Conservation (phyloP, 73 alveolate species). For the Effrenium voratum region DNA sequence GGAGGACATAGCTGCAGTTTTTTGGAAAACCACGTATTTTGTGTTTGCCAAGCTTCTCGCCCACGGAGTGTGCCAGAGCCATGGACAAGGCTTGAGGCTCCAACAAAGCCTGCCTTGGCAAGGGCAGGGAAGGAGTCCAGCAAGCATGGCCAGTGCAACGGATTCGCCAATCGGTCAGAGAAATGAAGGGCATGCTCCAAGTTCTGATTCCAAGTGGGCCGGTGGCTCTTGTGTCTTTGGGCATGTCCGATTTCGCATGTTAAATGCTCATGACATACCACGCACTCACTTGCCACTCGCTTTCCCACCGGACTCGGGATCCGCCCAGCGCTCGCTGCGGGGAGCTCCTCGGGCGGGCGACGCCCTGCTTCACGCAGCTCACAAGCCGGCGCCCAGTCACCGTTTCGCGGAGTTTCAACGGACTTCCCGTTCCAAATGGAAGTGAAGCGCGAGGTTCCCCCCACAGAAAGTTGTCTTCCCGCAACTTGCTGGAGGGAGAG, state of each 20-base stretch:
- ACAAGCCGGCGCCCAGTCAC: slow-evolving; percentile 6
- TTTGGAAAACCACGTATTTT: no score
- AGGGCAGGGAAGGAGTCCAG: no score
- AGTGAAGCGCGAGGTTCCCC: neutral
- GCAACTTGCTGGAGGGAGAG: neutral
- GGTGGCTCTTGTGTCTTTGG: neutral
- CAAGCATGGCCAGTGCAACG: no score
- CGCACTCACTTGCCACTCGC: no score
- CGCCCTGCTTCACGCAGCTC: slow-evolving; percentile 70
- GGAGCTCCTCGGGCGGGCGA: slow-evolving; percentile 31
- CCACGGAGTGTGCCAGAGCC: no score
- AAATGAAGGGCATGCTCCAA: neutral
- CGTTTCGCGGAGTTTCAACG: neutral
- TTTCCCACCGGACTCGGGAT: neutral
- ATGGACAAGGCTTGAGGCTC: no score
- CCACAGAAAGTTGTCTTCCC: neutral
- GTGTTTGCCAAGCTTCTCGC: no score
- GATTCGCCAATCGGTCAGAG: no score
- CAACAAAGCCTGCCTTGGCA: no score
- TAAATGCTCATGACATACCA: neutral
- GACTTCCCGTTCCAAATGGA: neutral
- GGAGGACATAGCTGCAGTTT: no score
- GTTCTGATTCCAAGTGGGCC: neutral
- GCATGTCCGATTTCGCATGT: neutral
- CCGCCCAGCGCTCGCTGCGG: slow-evolving; percentile 43